Percentiles rank a stretch among this genome's conserved stretches.
phyloP scores from a whole-genome alignment of 2,329 filamentous ascomycete species.

The Calycina herbarum region DNA sequence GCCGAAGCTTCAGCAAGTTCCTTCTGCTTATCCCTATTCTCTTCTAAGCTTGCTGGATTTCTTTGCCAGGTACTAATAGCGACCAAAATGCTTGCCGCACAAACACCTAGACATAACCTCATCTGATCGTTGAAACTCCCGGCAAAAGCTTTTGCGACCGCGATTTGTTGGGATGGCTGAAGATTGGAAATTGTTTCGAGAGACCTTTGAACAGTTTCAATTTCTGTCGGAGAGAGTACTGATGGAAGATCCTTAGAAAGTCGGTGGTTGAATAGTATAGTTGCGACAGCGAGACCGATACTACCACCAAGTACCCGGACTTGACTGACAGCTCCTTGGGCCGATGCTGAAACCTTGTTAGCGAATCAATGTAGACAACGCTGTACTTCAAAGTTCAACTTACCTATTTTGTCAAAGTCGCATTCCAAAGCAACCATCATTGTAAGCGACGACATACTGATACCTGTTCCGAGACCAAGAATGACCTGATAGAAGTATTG shows the following conservation, averaged over 20 bases:
- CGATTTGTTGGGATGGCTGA: conserved; percentile 2
- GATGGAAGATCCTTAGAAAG: not conserved
- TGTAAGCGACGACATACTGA: conserved; percentile 3
- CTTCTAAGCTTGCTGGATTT: conserved; percentile 5
- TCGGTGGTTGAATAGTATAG: not conserved
- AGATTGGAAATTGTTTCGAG: conserved; percentile 1
- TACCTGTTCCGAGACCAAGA: conserved; percentile 13
- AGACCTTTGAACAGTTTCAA: not conserved
- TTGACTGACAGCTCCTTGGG: conserved; percentile 6
- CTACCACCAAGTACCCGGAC: conserved; percentile 4
- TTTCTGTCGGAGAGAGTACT: not conserved
- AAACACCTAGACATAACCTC: conserved; percentile 5
- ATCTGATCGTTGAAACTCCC: conserved; percentile 8
- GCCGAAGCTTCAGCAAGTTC: not conserved
- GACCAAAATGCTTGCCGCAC: conserved; percentile 4
- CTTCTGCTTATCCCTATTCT: conserved; percentile 2
- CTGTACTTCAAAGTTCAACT: not conserved
- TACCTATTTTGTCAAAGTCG: conserved; percentile 10
- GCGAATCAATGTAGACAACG: not conserved
- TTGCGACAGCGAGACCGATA: conserved; percentile 7
- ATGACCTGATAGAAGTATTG: conserved; percentile 12
- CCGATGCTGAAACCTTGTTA: not conserved
- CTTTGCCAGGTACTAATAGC: conserved; percentile 6
- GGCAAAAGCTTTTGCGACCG: not conserved
- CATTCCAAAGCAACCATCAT: conserved; percentile 7